phyloP scores from a whole-genome alignment of 2,329 filamentous ascomycete species.

The Colletotrichum liaoningense region DNA sequence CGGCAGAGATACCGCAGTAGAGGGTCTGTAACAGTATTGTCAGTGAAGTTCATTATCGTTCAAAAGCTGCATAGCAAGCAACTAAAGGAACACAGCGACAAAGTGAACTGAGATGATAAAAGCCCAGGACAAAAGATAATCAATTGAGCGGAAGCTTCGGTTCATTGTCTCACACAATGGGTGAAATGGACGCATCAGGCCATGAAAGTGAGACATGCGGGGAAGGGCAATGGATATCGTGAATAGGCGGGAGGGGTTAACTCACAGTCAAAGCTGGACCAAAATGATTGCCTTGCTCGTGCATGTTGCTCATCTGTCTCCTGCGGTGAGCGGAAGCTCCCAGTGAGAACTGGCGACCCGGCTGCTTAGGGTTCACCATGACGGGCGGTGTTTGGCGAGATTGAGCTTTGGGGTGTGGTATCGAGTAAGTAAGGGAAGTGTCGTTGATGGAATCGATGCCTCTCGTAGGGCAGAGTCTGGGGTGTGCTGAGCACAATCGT shows the following conservation, averaged over 20 bases:
- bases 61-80: neutral
- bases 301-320: constrained; percentile 57
- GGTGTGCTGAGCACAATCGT: neutral
- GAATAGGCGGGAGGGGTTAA: neutral
- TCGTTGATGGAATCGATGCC: neutral
- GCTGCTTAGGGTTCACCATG: constrained; percentile 21
- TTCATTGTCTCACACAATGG: neutral
- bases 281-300: constrained; percentile 56
- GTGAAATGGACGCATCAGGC: neutral
- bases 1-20: constrained; percentile 72
- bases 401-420: neutral
- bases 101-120: neutral
- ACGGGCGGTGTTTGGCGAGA: neutral
- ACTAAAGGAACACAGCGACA: neutral
- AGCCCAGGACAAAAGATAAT: neutral
- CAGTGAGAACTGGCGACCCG: constrained; percentile 54
- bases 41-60: neutral
- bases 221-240: neutral
- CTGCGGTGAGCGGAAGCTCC: constrained; percentile 58
- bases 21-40: constrained; percentile 56
- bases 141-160: neutral
- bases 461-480: neutral
- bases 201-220: neutral
- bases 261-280: constrained; percentile 60
- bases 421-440: neutral